A percentile compares a stretch with the other conserved stretches of the same genome.
Evolutionary conservation across 1,139 yeast species (phyloP).

Genomic region (Wickerhamiella infanticola): DNA sequence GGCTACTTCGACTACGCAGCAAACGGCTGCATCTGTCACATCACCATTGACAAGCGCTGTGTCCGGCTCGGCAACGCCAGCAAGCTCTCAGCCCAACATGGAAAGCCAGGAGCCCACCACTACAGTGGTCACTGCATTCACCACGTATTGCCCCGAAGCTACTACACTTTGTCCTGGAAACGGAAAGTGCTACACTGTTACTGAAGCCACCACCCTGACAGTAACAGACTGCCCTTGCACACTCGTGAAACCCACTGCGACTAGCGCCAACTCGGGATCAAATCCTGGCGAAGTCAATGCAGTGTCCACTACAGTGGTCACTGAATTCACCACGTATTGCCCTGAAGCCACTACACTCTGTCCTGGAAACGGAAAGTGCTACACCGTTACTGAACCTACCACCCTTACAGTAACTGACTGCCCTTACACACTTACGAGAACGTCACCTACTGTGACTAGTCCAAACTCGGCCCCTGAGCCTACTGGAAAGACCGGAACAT

Average conservation of each 20-base stretch:
- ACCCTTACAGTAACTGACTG: conserved; percentile 31
- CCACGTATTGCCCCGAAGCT: conserved; percentile 32
- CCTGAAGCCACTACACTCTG: conserved; percentile 27
- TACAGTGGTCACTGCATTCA: conserved; percentile 26
- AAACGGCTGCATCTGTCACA: no score
- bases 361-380: conserved; percentile 23
- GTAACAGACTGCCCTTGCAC: conserved; percentile 40
- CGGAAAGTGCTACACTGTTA: conserved; percentile 25
- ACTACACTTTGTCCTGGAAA: conserved; percentile 26
- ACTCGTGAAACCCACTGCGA: conserved; percentile 16
- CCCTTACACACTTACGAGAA: conserved; percentile 34
- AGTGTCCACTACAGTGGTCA: conserved; percentile 21
- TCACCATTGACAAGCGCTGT: no score
- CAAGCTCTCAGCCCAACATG: no score
- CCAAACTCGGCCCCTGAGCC: no score
- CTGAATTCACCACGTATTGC: conserved; percentile 30
- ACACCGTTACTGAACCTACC: conserved; percentile 29
- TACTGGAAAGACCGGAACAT: no score
- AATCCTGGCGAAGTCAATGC: not conserved
- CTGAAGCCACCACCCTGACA: conserved; percentile 30
- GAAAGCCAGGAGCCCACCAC: conserved; percentile 6
- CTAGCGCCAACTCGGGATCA: no score
- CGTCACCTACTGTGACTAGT: no score
- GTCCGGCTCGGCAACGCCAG: no score
- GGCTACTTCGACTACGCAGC: no score